Conservation (phyloP, 208 protist genomes). For the Trypanosomatidae sp. region DNA sequence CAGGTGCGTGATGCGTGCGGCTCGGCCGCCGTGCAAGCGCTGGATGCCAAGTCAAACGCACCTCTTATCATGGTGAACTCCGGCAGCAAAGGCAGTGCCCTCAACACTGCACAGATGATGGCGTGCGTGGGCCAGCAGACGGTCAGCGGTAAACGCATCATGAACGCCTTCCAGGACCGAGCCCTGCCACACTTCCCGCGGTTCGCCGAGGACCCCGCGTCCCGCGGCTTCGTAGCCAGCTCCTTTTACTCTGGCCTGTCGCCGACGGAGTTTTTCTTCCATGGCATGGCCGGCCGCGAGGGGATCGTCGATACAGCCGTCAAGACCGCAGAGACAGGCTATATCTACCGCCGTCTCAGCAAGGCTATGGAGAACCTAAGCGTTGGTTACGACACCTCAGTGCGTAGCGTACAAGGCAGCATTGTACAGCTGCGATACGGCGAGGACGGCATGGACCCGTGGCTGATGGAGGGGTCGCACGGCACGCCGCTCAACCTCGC, state of each 20-base stretch:
- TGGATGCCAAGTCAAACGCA: conserved; percentile 94
- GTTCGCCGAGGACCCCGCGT: conserved; percentile 78
- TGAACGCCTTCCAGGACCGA: conserved; percentile 97
- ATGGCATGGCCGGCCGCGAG: conserved; percentile 99
- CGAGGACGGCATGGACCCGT: conserved; percentile 99
- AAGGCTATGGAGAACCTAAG: conserved; percentile 99
- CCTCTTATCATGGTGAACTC: conserved; percentile 99
- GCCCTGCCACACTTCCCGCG: conserved; percentile 98
- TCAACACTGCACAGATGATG: conserved; percentile 99
- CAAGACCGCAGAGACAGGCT: conserved; percentile 99
- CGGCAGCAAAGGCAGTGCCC: conserved; percentile 96
- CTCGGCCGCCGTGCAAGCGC: conserved; percentile 93
- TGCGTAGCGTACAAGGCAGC: conserved; percentile 92
- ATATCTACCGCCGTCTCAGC: conserved; percentile 99
- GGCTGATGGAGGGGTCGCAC: conserved; percentile 95
- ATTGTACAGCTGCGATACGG: conserved; percentile 99
- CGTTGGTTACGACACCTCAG: conserved; percentile 98
- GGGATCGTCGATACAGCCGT: conserved; percentile 99
- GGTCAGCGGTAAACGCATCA: conserved; percentile 97
- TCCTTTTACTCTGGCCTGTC: conserved; percentile 98
- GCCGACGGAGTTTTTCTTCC: conserved; percentile 99
- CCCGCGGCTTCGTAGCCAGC: conserved; percentile 99
- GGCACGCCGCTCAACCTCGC: conserved; percentile 80
- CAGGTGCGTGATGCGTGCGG: conserved; percentile 98
- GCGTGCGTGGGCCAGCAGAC: conserved; percentile 99